Evolutionary conservation across 2,329 filamentous ascomycete genomes (phyloP).

Genomic region (Hypoxylon sp.): DNA sequence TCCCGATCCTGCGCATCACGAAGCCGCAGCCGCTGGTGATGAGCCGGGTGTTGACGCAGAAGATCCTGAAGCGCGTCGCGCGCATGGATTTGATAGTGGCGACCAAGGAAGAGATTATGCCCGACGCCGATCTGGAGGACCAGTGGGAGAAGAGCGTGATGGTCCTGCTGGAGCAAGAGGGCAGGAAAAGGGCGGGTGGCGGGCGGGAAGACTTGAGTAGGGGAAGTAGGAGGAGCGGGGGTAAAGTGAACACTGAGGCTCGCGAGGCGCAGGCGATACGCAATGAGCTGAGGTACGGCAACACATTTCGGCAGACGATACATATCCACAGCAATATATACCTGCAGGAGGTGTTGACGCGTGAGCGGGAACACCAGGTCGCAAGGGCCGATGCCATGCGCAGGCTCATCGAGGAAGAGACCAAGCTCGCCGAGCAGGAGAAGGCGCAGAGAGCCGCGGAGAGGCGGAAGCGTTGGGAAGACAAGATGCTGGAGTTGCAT

Average conservation of each 20-base stretch:
- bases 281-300: neutral
- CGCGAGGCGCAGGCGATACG: slow-evolving; percentile 3
- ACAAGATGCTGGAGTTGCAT: slow-evolving; percentile 38
- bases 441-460: slow-evolving; percentile 27
- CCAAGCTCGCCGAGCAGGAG: slow-evolving; percentile 43
- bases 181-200: neutral
- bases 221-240: neutral
- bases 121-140: slow-evolving; percentile 53
- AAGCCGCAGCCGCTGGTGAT: slow-evolving; percentile 74
- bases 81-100: slow-evolving; percentile 54
- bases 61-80: slow-evolving; percentile 59
- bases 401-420: slow-evolving; percentile 45
- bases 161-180: slow-evolving; percentile 19
- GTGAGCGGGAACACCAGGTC: slow-evolving; percentile 44
- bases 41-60: slow-evolving; percentile 67
- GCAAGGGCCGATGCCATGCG: slow-evolving; percentile 51
- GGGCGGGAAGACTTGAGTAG: neutral
- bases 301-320: slow-evolving; percentile 32
- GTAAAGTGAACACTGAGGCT: neutral
- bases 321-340: slow-evolving; percentile 30
- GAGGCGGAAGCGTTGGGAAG: slow-evolving; percentile 42
- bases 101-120: slow-evolving; percentile 52
- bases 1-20: slow-evolving; percentile 74
- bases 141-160: slow-evolving; percentile 53
- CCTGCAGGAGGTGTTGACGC: slow-evolving; percentile 19